phyloP scores from a whole-genome alignment of 352 stramenopile species.

The Thalassiosira exigua region DNA sequence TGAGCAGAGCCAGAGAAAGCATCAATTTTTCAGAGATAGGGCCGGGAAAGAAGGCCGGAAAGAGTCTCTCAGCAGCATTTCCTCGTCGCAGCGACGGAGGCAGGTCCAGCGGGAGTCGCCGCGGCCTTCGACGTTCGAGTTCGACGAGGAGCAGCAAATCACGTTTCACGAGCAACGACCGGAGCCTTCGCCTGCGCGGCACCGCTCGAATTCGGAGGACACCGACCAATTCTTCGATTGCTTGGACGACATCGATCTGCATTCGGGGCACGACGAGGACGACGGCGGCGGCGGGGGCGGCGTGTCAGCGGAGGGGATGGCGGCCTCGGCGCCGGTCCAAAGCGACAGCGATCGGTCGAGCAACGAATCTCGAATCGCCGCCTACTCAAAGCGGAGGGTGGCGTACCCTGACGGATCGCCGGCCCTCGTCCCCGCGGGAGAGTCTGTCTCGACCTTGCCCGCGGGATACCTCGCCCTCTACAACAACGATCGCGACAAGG shows the following conservation, averaged over 20 bases:
- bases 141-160: slow-evolving; percentile 21
- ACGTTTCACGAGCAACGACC: neutral
- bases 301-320: too few species aligned
- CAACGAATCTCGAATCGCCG: slow-evolving; percentile 34
- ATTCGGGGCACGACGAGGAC: neutral
- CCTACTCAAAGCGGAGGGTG: slow-evolving; percentile 37
- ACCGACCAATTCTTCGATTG: slow-evolving; percentile 52
- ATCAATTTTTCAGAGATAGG: too few species aligned
- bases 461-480: slow-evolving; percentile 38
- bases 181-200: slow-evolving; percentile 1
- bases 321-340: slow-evolving; percentile 4
- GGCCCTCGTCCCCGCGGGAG: slow-evolving; percentile 51
- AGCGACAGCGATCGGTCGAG: neutral
- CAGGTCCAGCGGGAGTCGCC: slow-evolving; percentile 8
- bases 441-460: slow-evolving; percentile 41
- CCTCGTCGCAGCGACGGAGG: slow-evolving; percentile 20
- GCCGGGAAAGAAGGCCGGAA: neutral
- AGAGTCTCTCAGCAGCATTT: neutral
- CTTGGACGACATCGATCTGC: slow-evolving; percentile 49
- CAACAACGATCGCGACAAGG: slow-evolving; percentile 40
- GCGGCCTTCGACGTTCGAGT: slow-evolving; percentile 6
- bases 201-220: slow-evolving; percentile 22
- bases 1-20: neutral
- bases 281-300: neutral
- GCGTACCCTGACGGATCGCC: slow-evolving; percentile 50